Evolutionary conservation across 495 filamentous ascomycete genomes (phyloP).

Genomic region (Podospora bellae-mahoneyi): DNA sequence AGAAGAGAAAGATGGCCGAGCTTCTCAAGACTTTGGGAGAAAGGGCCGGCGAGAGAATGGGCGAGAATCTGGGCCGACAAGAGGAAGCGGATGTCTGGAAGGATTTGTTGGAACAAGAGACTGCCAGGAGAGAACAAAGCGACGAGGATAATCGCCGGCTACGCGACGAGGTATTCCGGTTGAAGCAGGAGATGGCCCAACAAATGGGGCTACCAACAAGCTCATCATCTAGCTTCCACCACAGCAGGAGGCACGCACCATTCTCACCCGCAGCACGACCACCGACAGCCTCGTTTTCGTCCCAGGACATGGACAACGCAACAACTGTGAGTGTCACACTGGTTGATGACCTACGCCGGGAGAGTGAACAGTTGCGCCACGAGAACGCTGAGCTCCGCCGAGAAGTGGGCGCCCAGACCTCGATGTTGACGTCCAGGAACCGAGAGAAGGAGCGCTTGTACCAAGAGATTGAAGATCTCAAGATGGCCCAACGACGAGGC

Average conservation of each 20-base stretch:
- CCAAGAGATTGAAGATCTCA: constrained; percentile 95
- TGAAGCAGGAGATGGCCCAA: constrained; percentile 60
- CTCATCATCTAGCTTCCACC: not conserved
- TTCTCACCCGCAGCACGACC: constrained; percentile 59
- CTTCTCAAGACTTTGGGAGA: constrained; percentile 71
- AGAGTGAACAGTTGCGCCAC: constrained; percentile 75
- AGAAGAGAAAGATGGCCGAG: constrained; percentile 78
- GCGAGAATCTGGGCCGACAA: constrained; percentile 67
- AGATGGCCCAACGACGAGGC: constrained; percentile 72
- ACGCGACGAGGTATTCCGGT: constrained; percentile 74
- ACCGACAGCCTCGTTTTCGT: constrained; percentile 52
- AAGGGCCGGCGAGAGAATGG: constrained; percentile 50
- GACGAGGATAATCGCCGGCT: constrained; percentile 84
- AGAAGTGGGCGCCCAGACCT: constrained; percentile 92
- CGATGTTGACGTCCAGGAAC: constrained; percentile 95
- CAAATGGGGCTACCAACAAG: constrained; percentile 20
- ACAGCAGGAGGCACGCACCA: constrained; percentile 32
- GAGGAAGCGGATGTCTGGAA: constrained; percentile 94
- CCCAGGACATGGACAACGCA: constrained; percentile 51
- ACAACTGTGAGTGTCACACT: constrained; percentile 61
- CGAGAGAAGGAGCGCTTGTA: constrained; percentile 92
- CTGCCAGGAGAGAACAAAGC: constrained; percentile 79
- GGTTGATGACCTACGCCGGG: constrained; percentile 57
- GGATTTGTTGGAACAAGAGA: constrained; percentile 92
- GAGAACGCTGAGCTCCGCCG: constrained; percentile 90